Evolutionary conservation across 352 stramenopile genomes (phyloP), one percentile per base, ranked within the genome.

Genomic region (Paralagenidium karlingii): DNA sequence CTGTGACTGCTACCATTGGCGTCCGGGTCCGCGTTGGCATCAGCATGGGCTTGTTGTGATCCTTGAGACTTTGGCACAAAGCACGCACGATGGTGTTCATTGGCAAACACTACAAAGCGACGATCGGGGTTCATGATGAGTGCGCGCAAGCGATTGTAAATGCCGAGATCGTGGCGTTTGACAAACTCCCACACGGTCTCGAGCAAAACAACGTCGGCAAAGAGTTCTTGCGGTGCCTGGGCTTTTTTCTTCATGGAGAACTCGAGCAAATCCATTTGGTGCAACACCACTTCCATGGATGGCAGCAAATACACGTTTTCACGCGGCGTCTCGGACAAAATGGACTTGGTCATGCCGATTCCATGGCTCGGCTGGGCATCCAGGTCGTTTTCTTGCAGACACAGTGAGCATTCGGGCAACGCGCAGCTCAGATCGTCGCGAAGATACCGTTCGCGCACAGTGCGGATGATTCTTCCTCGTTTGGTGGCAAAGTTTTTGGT

Each of bases 101-200:
- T 97, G 15, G 90, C 79, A 44, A 97, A 97, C 25, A 96, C 78
- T 8, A 96, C 58, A 49, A 96, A 96, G 21, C 75, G 73, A 16
- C 85, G 63, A 37, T 86, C 69, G 1, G 53, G 47, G 45, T 82
- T 85, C 58, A 77, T 82, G 28, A 96, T 49, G 47, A 97, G 60
- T 24, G 81, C 80, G 24, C 68, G 68, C 27, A 96, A 56, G 29
- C 83, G 69, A 52, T 91, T 90, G 66, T 92, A 96, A 27, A 94
- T 66, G 19, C 64, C 68, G 8, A 96, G 49, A 40, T 96, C 91
- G 36, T 90, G 70, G 39, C 82, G 63, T 34, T 88, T 83, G 24
- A 95, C 82, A 40, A 90, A 84, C 43, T 89, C 69, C 57, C 89
- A 75, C 6, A 96, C 88, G 1, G 84, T 96, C 54, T 96, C 82